Evolutionary conservation across 306 rosid genomes (phyloP).

Genomic region (Fragaria nilgerrensis): DNA sequence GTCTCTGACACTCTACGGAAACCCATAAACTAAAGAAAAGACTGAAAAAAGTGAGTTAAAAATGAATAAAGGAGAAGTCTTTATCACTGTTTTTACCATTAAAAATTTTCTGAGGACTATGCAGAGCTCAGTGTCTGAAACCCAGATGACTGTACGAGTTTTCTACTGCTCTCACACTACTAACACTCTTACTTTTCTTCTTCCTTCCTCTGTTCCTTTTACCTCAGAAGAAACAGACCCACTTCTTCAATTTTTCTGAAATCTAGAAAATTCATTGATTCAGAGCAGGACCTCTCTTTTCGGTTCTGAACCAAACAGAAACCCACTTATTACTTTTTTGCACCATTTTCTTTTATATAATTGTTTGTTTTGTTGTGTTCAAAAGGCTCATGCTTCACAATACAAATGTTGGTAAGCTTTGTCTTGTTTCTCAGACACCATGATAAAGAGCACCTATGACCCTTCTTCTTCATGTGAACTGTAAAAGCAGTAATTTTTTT

Average conservation of each 20-base stretch:
- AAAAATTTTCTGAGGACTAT: slow-evolving; percentile 21
- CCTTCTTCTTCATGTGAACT: slow-evolving; percentile 3
- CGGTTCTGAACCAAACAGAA: slow-evolving; percentile 24
- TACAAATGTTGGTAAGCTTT: neutral
- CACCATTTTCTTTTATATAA: neutral
- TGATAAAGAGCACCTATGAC: neutral
- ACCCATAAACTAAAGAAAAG: slow-evolving; percentile 67
- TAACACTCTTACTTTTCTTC: slow-evolving; percentile 51
- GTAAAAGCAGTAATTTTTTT: neutral
- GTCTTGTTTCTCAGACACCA: slow-evolving; percentile 11
- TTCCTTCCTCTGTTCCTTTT: slow-evolving; percentile 49
- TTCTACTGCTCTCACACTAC: slow-evolving; percentile 46
- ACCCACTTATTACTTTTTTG: slow-evolving; percentile 15
- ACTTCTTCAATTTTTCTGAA: slow-evolving; percentile 44
- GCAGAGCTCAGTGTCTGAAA: slow-evolving; percentile 48
- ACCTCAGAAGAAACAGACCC: slow-evolving; percentile 45
- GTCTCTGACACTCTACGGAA: slow-evolving; percentile 97
- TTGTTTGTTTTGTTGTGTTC: slow-evolving; percentile 8
- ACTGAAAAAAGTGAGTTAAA: slow-evolving; percentile 14
- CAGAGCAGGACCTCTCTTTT: slow-evolving; percentile 16
- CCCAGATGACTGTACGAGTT: slow-evolving; percentile 67
- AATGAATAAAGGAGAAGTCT: slow-evolving; percentile 44
- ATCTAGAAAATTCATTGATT: slow-evolving; percentile 27
- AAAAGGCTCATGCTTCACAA: neutral
- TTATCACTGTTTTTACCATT: slow-evolving; percentile 41